A percentile compares a stretch with the other conserved stretches of the same genome.
Conservation (phyloP, 1,284 basidiomycete genomes). For the Trichosporon sp. region DNA sequence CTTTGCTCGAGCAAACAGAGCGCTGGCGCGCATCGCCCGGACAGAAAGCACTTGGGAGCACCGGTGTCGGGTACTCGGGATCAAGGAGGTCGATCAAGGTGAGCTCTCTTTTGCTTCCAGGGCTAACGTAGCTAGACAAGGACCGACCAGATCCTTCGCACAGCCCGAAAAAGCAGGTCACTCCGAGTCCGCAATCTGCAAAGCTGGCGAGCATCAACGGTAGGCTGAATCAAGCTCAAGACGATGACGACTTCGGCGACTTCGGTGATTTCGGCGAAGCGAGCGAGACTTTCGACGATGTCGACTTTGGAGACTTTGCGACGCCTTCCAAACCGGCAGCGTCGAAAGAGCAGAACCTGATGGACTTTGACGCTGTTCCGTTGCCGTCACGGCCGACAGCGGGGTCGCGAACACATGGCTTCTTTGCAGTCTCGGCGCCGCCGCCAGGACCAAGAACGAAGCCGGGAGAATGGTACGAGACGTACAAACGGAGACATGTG, state of each 20-base stretch:
- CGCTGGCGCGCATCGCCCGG: conserved; percentile 59
- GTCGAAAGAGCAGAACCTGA: conserved; percentile 35
- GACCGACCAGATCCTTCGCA: neutral
- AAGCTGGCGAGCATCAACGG: conserved; percentile 2
- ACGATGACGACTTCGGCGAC: conserved; percentile 41
- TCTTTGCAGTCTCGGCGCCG: conserved; percentile 43
- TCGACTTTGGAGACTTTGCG: conserved; percentile 83
- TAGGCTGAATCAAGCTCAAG: neutral
- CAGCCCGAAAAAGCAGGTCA: neutral
- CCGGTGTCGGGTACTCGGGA: conserved; percentile 60
- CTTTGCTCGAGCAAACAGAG: conserved; percentile 63
- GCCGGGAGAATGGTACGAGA: conserved; percentile 33
- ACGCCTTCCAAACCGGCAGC: conserved; percentile 20
- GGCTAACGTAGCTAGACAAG: conserved; percentile 1
- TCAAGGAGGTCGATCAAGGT: conserved; percentile 34
- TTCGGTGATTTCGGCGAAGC: conserved; percentile 43
- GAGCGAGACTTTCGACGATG: conserved; percentile 52
- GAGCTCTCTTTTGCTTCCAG: neutral
- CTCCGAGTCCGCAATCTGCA: neutral
- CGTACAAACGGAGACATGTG: conserved; percentile 39
- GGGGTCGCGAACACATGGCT: conserved; percentile 35
- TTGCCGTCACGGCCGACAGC: conserved; percentile 36
- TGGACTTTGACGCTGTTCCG: conserved; percentile 48
- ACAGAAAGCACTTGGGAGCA: conserved; percentile 71
- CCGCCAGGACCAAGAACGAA: conserved; percentile 6